Evolutionary conservation across 768 basidiomycete species (phyloP), one percentile per base, ranked within the genome.

Genomic region (Trametes punicea): DNA sequence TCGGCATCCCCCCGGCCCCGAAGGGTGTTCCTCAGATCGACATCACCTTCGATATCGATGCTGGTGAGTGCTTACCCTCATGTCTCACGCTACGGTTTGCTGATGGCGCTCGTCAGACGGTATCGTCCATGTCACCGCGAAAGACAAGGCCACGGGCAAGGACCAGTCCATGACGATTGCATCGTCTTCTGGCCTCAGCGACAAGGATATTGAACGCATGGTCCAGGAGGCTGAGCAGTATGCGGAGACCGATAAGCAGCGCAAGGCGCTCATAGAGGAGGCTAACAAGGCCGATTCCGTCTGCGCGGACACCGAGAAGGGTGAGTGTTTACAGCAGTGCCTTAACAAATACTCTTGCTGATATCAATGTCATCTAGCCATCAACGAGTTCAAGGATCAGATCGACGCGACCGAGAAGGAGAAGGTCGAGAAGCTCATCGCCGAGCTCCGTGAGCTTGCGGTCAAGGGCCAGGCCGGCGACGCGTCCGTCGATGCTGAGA

Each of bases 141-240:
- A 96, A 84, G 89, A 92, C 75, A 92, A 93, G 78, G 91, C 91
- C 2, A 93, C 91, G 11, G 74, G 68, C 71, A 93, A 93, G 79
- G 90, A 93, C 67, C 91, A 93, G 67, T 93, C 90, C 0, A 93
- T 93, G 91, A 98, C 97, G 45, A 95, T 98, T 61, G 93, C 95
- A 4, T 97, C 95, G 4, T 97, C 93, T 10, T 98, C 96, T 3
- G 96, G 97, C 69, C 85, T 99, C 49, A 90, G 81, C 61, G 94
- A 98, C 75, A 89, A 88, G 76, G 96, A 99, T 66, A 98, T 98
- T 58, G 93, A 97, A 77, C 85, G 85, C 67, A 99, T 99, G 97
- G 87, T 99, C 46, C 73, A 86, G 2, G 95, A 98, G 64, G 87
- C 96, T 49, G 97, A 99, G 76, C 79, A 91, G 69, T 95, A 83